A percentile compares a stretch with the other conserved stretches of the same genome.
phyloP scores from a whole-genome alignment of 371 early-diverging fungal genomes.

The Zychaea mexicana region DNA sequence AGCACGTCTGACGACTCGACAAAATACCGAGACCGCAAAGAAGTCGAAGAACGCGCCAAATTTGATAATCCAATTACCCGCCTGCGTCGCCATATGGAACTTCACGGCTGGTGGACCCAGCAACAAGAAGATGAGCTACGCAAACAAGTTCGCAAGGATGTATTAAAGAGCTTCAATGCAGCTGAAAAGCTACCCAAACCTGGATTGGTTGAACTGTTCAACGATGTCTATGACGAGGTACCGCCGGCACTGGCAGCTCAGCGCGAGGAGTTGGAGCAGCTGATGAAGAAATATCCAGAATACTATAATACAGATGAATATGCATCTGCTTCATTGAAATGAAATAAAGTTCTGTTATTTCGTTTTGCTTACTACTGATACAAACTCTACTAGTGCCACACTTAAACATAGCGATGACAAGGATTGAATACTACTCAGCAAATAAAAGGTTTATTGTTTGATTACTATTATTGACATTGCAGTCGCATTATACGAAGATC shows the following conservation, averaged over 20 bases:
- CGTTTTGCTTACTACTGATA: too few species aligned
- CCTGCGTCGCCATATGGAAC: constrained; percentile 88
- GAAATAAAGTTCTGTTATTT: neutral
- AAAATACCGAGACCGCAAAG: constrained; percentile 81
- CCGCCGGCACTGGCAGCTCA: constrained; percentile 80
- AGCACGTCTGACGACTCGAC: constrained; percentile 97
- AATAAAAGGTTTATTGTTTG: neutral
- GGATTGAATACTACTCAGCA: neutral
- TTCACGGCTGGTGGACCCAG: constrained; percentile 84
- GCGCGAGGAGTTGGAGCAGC: constrained; percentile 71
- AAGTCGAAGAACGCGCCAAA: constrained; percentile 82
- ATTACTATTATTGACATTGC: neutral
- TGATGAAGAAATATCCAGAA: constrained; percentile 88
- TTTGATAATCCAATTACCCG: constrained; percentile 90
- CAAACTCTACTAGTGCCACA: too few species aligned
- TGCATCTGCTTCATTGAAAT: constrained; percentile 9
- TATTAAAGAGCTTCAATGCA: constrained; percentile 77
- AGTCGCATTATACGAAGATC: constrained; percentile 7
- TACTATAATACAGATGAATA: constrained; percentile 73
- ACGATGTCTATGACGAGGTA: constrained; percentile 91
- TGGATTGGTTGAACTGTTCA: constrained; percentile 79
- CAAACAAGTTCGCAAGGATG: constrained; percentile 60
- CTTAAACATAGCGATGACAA: too few species aligned
- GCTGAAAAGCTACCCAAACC: constrained; percentile 94
- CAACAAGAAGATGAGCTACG: constrained; percentile 73